These are phyloP conservation scores for Trypanosoma vivax DNA, from an alignment of 208 protist species.

Conservation along the genomic window DNA sequence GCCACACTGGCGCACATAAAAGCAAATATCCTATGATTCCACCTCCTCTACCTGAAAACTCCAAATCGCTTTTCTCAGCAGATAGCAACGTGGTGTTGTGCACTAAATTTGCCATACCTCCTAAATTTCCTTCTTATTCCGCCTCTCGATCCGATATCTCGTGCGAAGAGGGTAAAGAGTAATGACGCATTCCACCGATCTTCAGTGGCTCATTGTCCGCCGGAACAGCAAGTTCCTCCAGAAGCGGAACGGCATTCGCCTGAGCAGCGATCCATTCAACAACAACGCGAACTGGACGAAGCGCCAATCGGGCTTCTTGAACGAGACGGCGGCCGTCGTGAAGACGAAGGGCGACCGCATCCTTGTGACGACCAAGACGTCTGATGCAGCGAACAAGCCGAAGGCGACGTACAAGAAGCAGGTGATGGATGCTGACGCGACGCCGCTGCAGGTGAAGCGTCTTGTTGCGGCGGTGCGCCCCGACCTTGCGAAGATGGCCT, in stretches of 20 bases:
- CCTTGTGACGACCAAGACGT: constrained; percentile 63
- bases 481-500: constrained; percentile 70
- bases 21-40: no score
- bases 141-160: constrained; percentile 17
- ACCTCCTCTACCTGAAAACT: no score
- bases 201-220: constrained; percentile 79
- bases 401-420: constrained; percentile 69
- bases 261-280: constrained; percentile 85
- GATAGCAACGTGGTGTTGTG: no score
- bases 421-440: constrained; percentile 59
- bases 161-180: background rate
- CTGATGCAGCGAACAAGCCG: constrained; percentile 68
- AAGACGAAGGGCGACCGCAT: constrained; percentile 67
- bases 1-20: no score
- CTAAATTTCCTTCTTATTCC: background rate
- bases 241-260: constrained; percentile 70
- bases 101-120: no score
- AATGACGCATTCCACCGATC: constrained; percentile 84
- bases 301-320: constrained; percentile 75
- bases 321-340: constrained; percentile 61
- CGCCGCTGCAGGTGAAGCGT: constrained; percentile 62
- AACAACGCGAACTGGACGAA: constrained; percentile 87
- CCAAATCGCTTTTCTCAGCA: background rate
- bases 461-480: constrained; percentile 69
- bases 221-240: constrained; percentile 83